A percentile compares a stretch with the other conserved stretches of the same genome.
phyloP scores from a whole-genome alignment of 495 filamentous ascomycete genomes.

The Trypethelium eluteriae region DNA sequence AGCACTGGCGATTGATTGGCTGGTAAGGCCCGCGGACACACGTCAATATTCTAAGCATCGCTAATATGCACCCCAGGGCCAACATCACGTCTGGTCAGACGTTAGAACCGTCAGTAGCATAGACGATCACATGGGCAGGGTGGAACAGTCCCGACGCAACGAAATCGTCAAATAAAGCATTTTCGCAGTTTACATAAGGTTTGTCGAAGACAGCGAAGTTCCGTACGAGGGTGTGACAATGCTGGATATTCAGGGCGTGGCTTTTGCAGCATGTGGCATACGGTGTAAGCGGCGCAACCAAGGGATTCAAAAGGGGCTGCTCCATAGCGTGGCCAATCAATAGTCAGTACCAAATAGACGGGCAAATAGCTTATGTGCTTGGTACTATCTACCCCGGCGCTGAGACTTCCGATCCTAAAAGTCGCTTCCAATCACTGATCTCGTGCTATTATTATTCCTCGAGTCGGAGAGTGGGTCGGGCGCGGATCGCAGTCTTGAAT shows the following conservation, averaged over 20 bases:
- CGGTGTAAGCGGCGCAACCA: background rate
- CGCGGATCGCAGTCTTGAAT: background rate
- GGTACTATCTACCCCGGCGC: background rate
- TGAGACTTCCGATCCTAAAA: background rate
- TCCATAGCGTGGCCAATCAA: slow-evolving; percentile 1
- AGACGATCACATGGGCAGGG: background rate
- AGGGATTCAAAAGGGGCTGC: background rate
- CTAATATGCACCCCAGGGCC: background rate
- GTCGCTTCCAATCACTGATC: background rate
- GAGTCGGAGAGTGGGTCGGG: background rate
- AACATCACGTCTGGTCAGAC: slow-evolving; percentile 9
- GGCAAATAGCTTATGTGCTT: background rate
- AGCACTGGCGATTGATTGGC: slow-evolving; percentile 97
- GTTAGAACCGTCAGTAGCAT: background rate
- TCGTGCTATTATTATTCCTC: background rate
- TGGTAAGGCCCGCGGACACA: slow-evolving; percentile 43
- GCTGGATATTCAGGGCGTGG: background rate
- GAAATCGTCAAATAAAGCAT: background rate
- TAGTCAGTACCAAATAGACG: background rate
- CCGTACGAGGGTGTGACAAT: background rate
- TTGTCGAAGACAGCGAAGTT: background rate
- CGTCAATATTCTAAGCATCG: background rate
- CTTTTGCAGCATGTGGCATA: slow-evolving; percentile 6
- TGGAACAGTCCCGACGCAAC: background rate
- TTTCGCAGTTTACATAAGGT: background rate